Evolutionary conservation across 1,284 basidiomycete genomes (phyloP).

Genomic region (Rhodotorula sp.): DNA sequence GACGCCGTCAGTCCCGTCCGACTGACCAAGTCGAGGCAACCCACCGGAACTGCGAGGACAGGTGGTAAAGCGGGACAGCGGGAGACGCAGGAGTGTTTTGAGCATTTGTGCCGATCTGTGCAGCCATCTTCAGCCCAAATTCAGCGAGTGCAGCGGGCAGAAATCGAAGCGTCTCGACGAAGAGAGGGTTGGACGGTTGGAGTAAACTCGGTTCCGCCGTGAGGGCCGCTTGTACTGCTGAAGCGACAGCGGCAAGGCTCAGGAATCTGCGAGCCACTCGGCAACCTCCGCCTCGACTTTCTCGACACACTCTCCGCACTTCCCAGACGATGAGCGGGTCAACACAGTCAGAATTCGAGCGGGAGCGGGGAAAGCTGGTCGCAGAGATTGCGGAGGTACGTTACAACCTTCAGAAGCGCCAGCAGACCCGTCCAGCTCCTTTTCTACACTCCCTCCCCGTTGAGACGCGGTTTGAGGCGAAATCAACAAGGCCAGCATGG

Average conservation of each 20-base stretch:
- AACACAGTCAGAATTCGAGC: constrained; percentile 25
- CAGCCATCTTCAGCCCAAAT: constrained; percentile 6
- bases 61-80: constrained; percentile 62
- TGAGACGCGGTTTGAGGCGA: neutral
- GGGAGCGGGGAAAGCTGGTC: constrained; percentile 34
- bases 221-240: too few species aligned
- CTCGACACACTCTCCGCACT: neutral
- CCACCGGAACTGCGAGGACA: constrained; percentile 74
- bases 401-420: neutral
- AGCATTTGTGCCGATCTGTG: neutral
- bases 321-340: constrained; percentile 7
- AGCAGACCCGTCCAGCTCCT: neutral
- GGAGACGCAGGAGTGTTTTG: too few species aligned
- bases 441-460: neutral
- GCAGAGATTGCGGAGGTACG: constrained; percentile 40
- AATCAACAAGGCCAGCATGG: too few species aligned
- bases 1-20: neutral
- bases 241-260: neutral
- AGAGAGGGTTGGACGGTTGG: too few species aligned
- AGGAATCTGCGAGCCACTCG: neutral
- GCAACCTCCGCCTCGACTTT: neutral
- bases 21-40: neutral
- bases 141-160: too few species aligned
- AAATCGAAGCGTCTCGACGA: too few species aligned
- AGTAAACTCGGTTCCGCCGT: neutral